Base-by-base conservation (phyloP, 495 filamentous ascomycete species). In the Podospora pseudopauciseta region DNA sequence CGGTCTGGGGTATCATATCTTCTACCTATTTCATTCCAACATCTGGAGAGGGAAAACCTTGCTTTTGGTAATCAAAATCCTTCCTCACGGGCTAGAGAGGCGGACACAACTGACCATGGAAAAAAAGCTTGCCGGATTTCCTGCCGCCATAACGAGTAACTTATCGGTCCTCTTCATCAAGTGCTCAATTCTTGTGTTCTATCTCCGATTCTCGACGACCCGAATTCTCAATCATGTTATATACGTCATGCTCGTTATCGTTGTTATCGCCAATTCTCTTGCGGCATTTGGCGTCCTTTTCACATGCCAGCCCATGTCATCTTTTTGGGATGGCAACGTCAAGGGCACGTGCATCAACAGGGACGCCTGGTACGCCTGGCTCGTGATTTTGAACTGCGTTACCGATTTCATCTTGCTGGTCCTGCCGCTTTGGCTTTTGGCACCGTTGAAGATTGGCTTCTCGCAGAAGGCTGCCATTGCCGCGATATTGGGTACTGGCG, bases 151-250 rank as follows among this genome's bases (percentile, higher is more conserved):
- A 28, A 67, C 67, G n/a, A 65, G 60, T 32, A 65, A 69, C 65
- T 16, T 70, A 1, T 28, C 68, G 16, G 69, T 32, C 26, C 65
- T 73, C 26, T 75, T 75, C 63, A 73, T 63, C 66, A 75, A 73
- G 54, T 6, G 58, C 9, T 70, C 72, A 2, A 72, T 72, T 11
- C 65, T 76, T 13, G 44, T 56, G 23, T 74, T 74, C 60, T 72
- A 76, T 49, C 64, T 76, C 7, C 71, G 71, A 30, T 75, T 75
- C 57, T 67, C 73, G 11, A 68, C 64, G 19, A 70, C 54, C 19
- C 67, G 71, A 4, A 16, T 18, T 5, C 68, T 75, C 65, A 68
- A 32, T 18, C 16, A 58, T 26, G 65, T 64, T 63, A 54, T 72
- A n/a, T 68, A 74, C 54, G 6, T 55, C 20, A 53, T 71, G 19